A percentile compares a stretch with the other conserved stretches of the same genome.
These are phyloP conservation scores for Nidula microcarpa DNA, from an alignment of 768 basidiomycete genomes.

Conservation along the genomic window DNA sequence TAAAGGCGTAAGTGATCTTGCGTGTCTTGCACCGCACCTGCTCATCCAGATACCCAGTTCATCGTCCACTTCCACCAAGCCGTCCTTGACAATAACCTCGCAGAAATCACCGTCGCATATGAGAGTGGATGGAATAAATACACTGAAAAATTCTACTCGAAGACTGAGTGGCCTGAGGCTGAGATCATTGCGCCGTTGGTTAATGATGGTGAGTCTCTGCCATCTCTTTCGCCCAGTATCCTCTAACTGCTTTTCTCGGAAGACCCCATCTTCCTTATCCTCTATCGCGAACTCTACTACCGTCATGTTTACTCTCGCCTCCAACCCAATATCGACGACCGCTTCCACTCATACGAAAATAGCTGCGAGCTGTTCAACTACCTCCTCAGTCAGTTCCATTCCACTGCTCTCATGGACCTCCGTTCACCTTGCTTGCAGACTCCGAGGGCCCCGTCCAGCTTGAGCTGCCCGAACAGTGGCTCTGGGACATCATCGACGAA, in stretches of 20 bases:
- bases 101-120: slow-evolving; percentile 89
- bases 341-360: slow-evolving; percentile 97
- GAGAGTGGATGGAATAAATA: slow-evolving; percentile 97
- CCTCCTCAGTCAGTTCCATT: slow-evolving; percentile 69
- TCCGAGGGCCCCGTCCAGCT: slow-evolving; percentile 93
- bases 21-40: slow-evolving; percentile 1
- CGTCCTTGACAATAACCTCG: slow-evolving; percentile 85
- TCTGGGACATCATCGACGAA: slow-evolving; percentile 97
- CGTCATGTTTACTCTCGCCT: slow-evolving; percentile 95
- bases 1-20: slow-evolving; percentile 63
- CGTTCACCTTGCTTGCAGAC: slow-evolving; percentile 42
- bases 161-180: slow-evolving; percentile 96
- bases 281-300: slow-evolving; percentile 95
- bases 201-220: slow-evolving; percentile 67
- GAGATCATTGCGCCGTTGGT: slow-evolving; percentile 94
- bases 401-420: background rate
- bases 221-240: background rate
- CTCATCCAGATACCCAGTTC: slow-evolving; percentile 51
- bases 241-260: slow-evolving; percentile 1
- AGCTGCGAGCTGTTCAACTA: slow-evolving; percentile 99
- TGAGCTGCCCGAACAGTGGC: slow-evolving; percentile 94
- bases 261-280: slow-evolving; percentile 94
- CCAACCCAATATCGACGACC: slow-evolving; percentile 93
- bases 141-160: slow-evolving; percentile 93
- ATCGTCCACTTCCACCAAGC: slow-evolving; percentile 95